Conservation (phyloP, 2,329 filamentous ascomycete species). For the Neocatenulostroma microsporum region DNA sequence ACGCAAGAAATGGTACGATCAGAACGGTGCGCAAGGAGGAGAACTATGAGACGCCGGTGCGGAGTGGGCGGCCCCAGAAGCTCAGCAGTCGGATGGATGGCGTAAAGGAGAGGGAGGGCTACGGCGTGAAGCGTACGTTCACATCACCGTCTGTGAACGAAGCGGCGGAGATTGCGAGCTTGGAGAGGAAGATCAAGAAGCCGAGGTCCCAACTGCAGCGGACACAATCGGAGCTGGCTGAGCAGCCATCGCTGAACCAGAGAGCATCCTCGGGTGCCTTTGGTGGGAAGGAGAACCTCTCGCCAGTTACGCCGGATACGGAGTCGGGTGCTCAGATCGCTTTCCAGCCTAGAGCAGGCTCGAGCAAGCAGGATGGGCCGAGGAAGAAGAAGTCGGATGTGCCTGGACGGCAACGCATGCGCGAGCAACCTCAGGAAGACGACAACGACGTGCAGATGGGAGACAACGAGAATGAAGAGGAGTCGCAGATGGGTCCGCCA, state of each 20-base stretch:
- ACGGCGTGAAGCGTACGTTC: slow-evolving; percentile 37
- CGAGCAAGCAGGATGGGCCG: slow-evolving; percentile 13
- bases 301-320: slow-evolving; percentile 29
- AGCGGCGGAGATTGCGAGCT: slow-evolving; percentile 42
- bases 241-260: slow-evolving; percentile 23
- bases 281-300: slow-evolving; percentile 14
- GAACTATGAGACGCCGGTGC: slow-evolving; percentile 19
- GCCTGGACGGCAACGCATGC: slow-evolving; percentile 21
- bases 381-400: slow-evolving; percentile 14
- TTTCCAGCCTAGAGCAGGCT: slow-evolving; percentile 7
- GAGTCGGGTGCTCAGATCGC: slow-evolving; percentile 13
- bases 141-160: slow-evolving; percentile 50
- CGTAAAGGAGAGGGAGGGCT: slow-evolving; percentile 29
- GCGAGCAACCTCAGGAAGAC: slow-evolving; percentile 21
- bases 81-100: too few relatives aligned
- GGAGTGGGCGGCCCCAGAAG: slow-evolving; percentile 9
- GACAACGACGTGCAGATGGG: slow-evolving; percentile 16
- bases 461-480: slow-evolving; percentile 24
- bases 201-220: slow-evolving; percentile 33
- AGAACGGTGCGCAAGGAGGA: slow-evolving; percentile 20
- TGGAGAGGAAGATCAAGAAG: slow-evolving; percentile 45
- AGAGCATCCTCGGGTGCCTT: slow-evolving; percentile 15
- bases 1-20: slow-evolving; percentile 23
- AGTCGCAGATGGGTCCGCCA: slow-evolving; percentile 20
- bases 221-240: slow-evolving; percentile 21